A percentile compares a stretch with the other conserved stretches of the same genome.
Conservation (phyloP, 352 stramenopile species). For the Pythium myriotylum region DNA sequence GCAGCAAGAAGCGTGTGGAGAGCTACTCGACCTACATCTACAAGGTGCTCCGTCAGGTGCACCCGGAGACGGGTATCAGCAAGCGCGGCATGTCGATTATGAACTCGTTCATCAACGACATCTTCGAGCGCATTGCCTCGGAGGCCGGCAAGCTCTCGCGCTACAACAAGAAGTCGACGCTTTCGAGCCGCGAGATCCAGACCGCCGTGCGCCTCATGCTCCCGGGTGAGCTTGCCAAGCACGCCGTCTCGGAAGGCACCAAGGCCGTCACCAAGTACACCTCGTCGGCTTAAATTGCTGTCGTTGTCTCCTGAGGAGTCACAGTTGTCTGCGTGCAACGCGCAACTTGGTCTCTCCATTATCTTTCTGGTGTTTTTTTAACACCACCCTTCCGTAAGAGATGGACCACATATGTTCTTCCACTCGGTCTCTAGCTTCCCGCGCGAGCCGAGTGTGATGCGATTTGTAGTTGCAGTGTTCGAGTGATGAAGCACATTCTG, state of each 20-base stretch:
- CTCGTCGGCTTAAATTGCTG: slow-evolving; percentile 69
- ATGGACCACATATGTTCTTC: neutral
- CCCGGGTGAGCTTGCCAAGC: slow-evolving; percentile 96
- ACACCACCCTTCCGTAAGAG: slow-evolving; percentile 77
- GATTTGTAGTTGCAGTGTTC: too few species aligned
- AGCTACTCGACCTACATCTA: slow-evolving; percentile 93
- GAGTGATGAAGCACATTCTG: too few species aligned
- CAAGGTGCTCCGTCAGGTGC: slow-evolving; percentile 95
- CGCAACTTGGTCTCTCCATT: too few species aligned
- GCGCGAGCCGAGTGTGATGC: too few species aligned
- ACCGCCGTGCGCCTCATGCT: slow-evolving; percentile 92
- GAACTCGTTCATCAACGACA: slow-evolving; percentile 99
- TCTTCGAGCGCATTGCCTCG: slow-evolving; percentile 97
- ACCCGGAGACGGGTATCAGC: slow-evolving; percentile 97
- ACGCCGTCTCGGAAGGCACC: slow-evolving; percentile 96
- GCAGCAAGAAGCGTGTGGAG: slow-evolving; percentile 87
- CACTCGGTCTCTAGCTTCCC: too few species aligned
- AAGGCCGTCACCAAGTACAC: slow-evolving; percentile 96
- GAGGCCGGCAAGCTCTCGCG: slow-evolving; percentile 95
- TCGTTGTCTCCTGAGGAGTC: slow-evolving; percentile 7
- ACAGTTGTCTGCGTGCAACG: neutral
- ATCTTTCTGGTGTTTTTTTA: slow-evolving; percentile 77
- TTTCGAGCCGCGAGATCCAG: slow-evolving; percentile 97
- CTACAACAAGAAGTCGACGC: slow-evolving; percentile 99
- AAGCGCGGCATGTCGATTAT: slow-evolving; percentile 98